Base-by-base conservation (phyloP, 441 rosid genomes). In the Metrosideros polymorpha region DNA sequence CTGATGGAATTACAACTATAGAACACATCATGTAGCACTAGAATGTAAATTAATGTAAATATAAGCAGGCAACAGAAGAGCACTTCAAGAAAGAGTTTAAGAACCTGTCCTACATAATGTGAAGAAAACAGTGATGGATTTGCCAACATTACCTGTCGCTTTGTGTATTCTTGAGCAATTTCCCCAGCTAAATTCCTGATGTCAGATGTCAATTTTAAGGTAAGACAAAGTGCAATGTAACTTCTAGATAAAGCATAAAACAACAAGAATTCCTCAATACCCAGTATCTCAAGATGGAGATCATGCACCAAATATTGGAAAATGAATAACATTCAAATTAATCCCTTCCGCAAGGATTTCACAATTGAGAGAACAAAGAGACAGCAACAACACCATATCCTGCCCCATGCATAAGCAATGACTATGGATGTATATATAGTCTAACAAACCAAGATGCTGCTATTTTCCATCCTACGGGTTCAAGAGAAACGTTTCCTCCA, bases 171-270 rank as follows among this genome's bases (percentile, higher is more conserved):
- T 88, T 94, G 91, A 24, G 94, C 90, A 88, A 96, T 94, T 93
- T 98, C 99, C 85, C 99, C 98, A 14, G 98, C 98, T 91, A 98
- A 90, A 90, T 95, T 98, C 96, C 98, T 93, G 89, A 83, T 22
- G 25, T 66, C 49, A 89, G 54, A 59, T 35, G 53, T 82, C 27
- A 52, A 83, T 7, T 83, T 50, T 30, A 83, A 55, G 42, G 39
- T 19, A 51, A 83, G 59, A 83, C 19, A 83, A 51, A 39, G 47
- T 22, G 79, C n/a, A 39, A 71, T 12, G 43, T 63, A 71, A 71
- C 79, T 71, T 35, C 47, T 39, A 39, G n/a, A 35, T 71, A 71
- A 71, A 22, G 79, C 79, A 39, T 47, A 39, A 71, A 35, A 71
- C 47, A 71, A 71, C 8, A 39, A 71, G 79, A 71, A 22, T 71